A percentile compares a stretch with the other conserved stretches of the same genome.
Conservation (phyloP, 2,329 filamentous ascomycete species). For the Pseudogymnoascus sp. region DNA sequence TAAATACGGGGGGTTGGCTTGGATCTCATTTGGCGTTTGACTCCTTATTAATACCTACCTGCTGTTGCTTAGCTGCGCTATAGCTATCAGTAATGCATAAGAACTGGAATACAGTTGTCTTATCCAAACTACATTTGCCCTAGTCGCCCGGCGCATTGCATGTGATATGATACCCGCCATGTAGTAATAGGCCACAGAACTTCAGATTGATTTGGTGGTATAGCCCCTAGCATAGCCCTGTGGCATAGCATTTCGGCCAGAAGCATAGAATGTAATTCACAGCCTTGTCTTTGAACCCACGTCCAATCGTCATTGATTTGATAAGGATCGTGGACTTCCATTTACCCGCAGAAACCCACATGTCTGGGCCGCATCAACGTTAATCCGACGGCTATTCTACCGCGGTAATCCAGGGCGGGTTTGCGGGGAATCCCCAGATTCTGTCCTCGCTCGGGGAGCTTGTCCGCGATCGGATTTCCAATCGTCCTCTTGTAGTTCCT, state of each 20-base stretch:
- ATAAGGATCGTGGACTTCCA: neutral
- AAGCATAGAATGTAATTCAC: neutral
- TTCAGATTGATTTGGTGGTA: neutral
- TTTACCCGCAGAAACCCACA: neutral
- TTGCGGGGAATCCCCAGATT: neutral
- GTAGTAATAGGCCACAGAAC: neutral
- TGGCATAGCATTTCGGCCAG: neutral
- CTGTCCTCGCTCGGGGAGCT: neutral
- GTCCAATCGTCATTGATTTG: constrained; percentile 1
- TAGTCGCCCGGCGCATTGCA: neutral
- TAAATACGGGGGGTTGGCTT: constrained; percentile 32
- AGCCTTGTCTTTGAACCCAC: neutral
- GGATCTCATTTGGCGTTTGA: constrained; percentile 6
- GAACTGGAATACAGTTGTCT: neutral
- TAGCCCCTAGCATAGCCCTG: neutral
- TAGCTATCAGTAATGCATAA: constrained; percentile 6
- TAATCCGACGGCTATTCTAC: constrained; percentile 1
- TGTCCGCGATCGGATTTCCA: constrained; percentile 1
- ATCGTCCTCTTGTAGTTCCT: neutral
- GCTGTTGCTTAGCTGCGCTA: constrained; percentile 2
- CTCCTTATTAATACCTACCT: constrained; percentile 6
- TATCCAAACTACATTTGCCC: neutral
- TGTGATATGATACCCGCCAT: neutral
- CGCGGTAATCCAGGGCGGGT: neutral
- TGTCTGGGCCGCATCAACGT: neutral